Conservation (phyloP, 2,329 filamentous ascomycete species). For the Beauveria asiatica region DNA sequence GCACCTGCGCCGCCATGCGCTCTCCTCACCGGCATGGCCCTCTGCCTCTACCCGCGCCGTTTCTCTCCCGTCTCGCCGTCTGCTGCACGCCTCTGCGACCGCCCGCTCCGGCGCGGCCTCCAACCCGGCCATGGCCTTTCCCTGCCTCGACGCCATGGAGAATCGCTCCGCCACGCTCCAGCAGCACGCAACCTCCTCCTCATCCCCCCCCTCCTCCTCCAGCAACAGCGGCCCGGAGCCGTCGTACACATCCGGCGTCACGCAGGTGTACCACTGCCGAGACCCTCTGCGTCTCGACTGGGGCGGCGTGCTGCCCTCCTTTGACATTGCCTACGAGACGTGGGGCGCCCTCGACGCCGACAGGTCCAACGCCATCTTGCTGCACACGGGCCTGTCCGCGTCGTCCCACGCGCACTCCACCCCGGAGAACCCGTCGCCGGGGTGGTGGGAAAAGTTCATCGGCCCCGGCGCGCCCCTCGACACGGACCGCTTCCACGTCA, state of each 20-base stretch:
- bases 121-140: conserved; percentile 82
- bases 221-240: conserved; percentile 73
- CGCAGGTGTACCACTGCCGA: conserved; percentile 64
- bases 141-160: conserved; percentile 80
- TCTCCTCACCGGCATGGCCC: not conserved
- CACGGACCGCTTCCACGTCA: conserved; percentile 83
- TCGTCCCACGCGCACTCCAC: conserved; percentile 95
- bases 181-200: conserved; percentile 10
- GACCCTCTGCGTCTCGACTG: conserved; percentile 81
- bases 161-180: conserved; percentile 63
- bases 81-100: not conserved
- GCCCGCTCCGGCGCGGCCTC: conserved; percentile 39
- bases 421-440: conserved; percentile 72
- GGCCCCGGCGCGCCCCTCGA: conserved; percentile 78
- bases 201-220: conserved; percentile 40
- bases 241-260: conserved; percentile 85
- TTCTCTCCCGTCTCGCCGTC: not conserved
- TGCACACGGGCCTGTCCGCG: conserved; percentile 93
- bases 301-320: conserved; percentile 85
- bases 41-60: not conserved
- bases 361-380: conserved; percentile 78
- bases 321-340: conserved; percentile 85
- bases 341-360: conserved; percentile 78
- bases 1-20: conserved; percentile 4
- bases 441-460: conserved; percentile 99